A percentile compares a stretch with the other conserved stretches of the same genome.
Evolutionary conservation across 768 basidiomycete genomes (phyloP).

Genomic region (Panaeolus papilionaceus): DNA sequence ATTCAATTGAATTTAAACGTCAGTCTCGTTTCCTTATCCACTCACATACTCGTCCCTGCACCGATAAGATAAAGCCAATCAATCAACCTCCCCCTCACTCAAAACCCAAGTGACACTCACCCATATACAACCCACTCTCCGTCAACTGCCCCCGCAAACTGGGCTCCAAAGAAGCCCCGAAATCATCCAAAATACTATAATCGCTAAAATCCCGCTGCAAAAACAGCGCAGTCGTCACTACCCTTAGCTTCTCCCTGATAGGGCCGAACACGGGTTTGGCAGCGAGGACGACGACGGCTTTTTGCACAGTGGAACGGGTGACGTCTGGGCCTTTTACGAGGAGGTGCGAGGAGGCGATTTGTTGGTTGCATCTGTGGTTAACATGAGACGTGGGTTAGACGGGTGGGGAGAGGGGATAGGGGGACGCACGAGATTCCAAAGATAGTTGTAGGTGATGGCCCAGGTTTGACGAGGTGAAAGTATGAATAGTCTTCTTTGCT

Average conservation of each 20-base stretch:
- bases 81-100: not conserved
- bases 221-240: slow-evolving; percentile 92
- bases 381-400: no score
- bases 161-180: slow-evolving; percentile 76
- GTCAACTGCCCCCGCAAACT: slow-evolving; percentile 83
- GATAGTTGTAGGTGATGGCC: slow-evolving; percentile 76
- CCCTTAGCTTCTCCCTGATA: slow-evolving; percentile 92
- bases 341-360: slow-evolving; percentile 82
- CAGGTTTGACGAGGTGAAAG: slow-evolving; percentile 86
- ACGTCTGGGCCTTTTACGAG: slow-evolving; percentile 84
- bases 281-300: slow-evolving; percentile 94
- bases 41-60: slow-evolving; percentile 72
- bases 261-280: slow-evolving; percentile 93
- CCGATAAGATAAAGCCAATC: slow-evolving; percentile 9
- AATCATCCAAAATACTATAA: slow-evolving; percentile 88
- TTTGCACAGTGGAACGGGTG: slow-evolving; percentile 96
- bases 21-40: not conserved
- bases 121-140: slow-evolving; percentile 95
- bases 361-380: slow-evolving; percentile 74
- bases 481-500: slow-evolving; percentile 95
- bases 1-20: slow-evolving; percentile 12
- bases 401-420: not conserved
- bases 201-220: slow-evolving; percentile 92
- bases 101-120: slow-evolving; percentile 46
- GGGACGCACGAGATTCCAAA: slow-evolving; percentile 92